Evolutionary conservation across 2,329 filamentous ascomycete genomes (phyloP).

Genomic region (Cordyceps sp.): DNA sequence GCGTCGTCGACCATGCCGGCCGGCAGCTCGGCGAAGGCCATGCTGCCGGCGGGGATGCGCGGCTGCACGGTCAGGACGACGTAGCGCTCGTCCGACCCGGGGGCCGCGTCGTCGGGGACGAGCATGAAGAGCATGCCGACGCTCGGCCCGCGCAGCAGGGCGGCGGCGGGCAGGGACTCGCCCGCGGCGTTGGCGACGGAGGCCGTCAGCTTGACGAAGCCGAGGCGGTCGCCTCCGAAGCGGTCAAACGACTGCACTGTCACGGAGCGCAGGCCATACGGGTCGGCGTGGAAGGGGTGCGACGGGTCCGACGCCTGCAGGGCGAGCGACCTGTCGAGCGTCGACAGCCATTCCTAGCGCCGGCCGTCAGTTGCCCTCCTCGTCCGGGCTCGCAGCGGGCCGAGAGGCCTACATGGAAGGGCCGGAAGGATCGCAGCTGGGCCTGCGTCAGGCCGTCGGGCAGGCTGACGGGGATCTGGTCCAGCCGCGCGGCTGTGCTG

Average conservation of each 20-base stretch:
- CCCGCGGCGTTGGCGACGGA: constrained; percentile 27
- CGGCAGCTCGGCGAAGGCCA: constrained; percentile 38
- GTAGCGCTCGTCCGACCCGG: constrained; percentile 28
- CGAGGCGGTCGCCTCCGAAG: constrained; percentile 29
- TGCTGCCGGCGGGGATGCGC: constrained; percentile 35
- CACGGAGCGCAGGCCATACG: constrained; percentile 33
- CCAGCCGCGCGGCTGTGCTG: background rate
- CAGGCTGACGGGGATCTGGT: constrained; percentile 21
- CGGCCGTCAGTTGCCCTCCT: constrained; percentile 3
- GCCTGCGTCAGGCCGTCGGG: constrained; percentile 22
- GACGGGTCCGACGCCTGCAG: constrained; percentile 22
- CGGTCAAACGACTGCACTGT: constrained; percentile 36
- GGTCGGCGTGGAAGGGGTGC: constrained; percentile 36
- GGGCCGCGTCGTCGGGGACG: constrained; percentile 29
- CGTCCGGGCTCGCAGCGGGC: too few species aligned
- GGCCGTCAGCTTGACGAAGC: constrained; percentile 39
- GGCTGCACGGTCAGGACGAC: constrained; percentile 44
- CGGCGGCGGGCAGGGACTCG: constrained; percentile 32
- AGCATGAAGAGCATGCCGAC: constrained; percentile 44
- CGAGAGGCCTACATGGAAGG: constrained; percentile 35
- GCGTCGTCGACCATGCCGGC: constrained; percentile 40
- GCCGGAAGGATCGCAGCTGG: constrained; percentile 25
- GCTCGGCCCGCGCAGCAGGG: constrained; percentile 42
- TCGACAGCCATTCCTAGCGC: constrained; percentile 30
- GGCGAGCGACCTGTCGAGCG: constrained; percentile 26